These are phyloP conservation scores for Xylariomycetidae sp. DNA, from an alignment of 2,329 filamentous ascomycete species.

Conservation along the genomic window DNA sequence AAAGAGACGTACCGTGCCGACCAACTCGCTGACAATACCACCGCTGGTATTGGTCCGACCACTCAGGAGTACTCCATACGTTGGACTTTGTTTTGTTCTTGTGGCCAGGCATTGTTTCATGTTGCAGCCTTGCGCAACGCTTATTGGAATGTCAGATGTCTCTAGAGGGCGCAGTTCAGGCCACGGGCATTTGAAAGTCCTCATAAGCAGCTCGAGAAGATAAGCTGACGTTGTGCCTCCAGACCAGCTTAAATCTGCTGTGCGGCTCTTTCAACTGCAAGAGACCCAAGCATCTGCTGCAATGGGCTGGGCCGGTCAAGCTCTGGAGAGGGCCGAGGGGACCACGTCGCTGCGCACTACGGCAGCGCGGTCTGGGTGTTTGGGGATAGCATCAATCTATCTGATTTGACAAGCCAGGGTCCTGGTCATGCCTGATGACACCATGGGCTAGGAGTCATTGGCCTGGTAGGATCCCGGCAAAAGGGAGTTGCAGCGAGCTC, in stretches of 20 bases:
- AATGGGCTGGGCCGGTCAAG: conserved; percentile 10
- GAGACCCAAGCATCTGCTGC: conserved; percentile 10
- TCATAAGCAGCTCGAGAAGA: conserved; percentile 13
- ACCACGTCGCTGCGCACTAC: conserved; percentile 14
- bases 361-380: conserved; percentile 7
- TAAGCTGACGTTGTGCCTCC: conserved; percentile 12
- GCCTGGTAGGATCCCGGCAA: conserved; percentile 11
- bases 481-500: conserved; percentile 10
- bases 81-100: conserved; percentile 5
- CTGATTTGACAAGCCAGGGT: conserved; percentile 14
- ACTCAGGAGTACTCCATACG: conserved; percentile 21
- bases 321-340: conserved; percentile 9
- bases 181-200: conserved; percentile 13
- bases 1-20: conserved; percentile 18
- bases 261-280: conserved; percentile 25
- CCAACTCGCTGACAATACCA: conserved; percentile 19
- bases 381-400: conserved; percentile 14
- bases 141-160: conserved; percentile 15
- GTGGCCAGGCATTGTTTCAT: conserved; percentile 26
- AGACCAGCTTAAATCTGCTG: conserved; percentile 22
- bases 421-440: conserved; percentile 15
- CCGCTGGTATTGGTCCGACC: conserved; percentile 14
- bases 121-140: conserved; percentile 15
- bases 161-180: conserved; percentile 13
- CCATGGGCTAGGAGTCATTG: conserved; percentile 14